Percentiles rank a stretch among this genome's conserved stretches.
These are phyloP conservation scores for Sideroxylon spinosum DNA, from an alignment of 179 eudicot genomes.

Conservation along the genomic window DNA sequence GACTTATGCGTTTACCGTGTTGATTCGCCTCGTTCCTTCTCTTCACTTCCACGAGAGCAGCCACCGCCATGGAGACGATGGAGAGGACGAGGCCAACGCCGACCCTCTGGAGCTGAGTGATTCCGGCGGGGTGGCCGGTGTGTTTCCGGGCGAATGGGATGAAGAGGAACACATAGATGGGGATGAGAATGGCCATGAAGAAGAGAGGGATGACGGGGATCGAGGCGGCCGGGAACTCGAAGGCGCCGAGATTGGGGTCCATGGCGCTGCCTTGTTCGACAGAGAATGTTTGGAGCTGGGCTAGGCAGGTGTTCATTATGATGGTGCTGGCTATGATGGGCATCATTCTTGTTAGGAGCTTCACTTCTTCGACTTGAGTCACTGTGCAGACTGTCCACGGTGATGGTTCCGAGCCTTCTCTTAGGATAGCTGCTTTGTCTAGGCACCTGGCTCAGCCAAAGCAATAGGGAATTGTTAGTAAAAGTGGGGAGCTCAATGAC, in stretches of 20 bases:
- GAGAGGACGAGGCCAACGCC: conserved; percentile 51
- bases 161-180: conserved; percentile 40
- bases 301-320: conserved; percentile 49
- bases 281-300: conserved; percentile 61
- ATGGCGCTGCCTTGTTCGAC: conserved; percentile 45
- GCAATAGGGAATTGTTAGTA: not conserved
- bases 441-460: conserved; percentile 33
- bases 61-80: conserved; percentile 39
- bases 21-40: conserved; percentile 25
- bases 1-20: conserved; percentile 27
- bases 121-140: conserved; percentile 46
- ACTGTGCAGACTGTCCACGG: conserved; percentile 53
- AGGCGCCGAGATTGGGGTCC: conserved; percentile 33
- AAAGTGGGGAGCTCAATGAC: not conserved
- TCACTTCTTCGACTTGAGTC: conserved; percentile 59
- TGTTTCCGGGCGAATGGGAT: conserved; percentile 40
- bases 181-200: conserved; percentile 47
- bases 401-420: conserved; percentile 17
- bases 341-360: conserved; percentile 46
- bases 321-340: conserved; percentile 61
- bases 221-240: conserved; percentile 42
- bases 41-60: conserved; percentile 38
- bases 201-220: conserved; percentile 49
- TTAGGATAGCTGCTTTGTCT: conserved; percentile 53
- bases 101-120: conserved; percentile 51